A percentile compares a stretch with the other conserved stretches of the same genome.
Conservation (phyloP, 1,139 yeast species). For the Candida sojae region DNA sequence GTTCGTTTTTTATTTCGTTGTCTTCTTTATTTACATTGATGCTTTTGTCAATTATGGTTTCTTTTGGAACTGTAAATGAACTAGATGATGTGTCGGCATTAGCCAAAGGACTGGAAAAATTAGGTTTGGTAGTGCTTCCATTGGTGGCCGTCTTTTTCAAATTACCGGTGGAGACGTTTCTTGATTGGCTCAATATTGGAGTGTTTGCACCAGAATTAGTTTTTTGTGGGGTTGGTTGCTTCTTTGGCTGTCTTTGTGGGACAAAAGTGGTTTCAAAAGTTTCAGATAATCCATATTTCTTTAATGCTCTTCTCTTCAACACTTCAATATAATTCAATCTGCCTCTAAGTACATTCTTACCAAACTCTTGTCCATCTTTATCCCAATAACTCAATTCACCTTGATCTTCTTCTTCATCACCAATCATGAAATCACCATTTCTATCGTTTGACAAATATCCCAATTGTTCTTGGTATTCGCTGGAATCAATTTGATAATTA, state of each 20-base stretch:
- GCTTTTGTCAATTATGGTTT: slow-evolving; percentile 42
- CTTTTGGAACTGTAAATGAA: slow-evolving; percentile 40
- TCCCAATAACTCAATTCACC: slow-evolving; percentile 44
- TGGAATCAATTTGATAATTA: slow-evolving; percentile 52
- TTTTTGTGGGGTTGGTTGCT: slow-evolving; percentile 4
- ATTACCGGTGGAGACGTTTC: slow-evolving; percentile 10
- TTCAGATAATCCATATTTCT: slow-evolving; percentile 41
- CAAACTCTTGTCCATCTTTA: slow-evolving; percentile 34
- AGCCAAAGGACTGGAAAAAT: slow-evolving; percentile 26
- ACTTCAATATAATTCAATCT: slow-evolving; percentile 52
- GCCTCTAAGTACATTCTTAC: slow-evolving; percentile 33
- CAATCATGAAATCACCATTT: slow-evolving; percentile 49
- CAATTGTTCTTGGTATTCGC: slow-evolving; percentile 30
- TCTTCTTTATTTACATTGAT: slow-evolving; percentile 4
- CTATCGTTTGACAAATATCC: slow-evolving; percentile 35
- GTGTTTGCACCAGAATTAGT: slow-evolving; percentile 7
- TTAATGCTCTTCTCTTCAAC: slow-evolving; percentile 51
- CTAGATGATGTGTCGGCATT: slow-evolving; percentile 28
- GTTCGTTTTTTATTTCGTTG: slow-evolving; percentile 8
- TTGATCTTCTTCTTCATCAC: slow-evolving; percentile 50
- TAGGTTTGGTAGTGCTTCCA: slow-evolving; percentile 9
- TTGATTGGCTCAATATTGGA: slow-evolving; percentile 12
- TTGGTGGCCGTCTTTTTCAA: slow-evolving; percentile 8
- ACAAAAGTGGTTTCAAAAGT: slow-evolving; percentile 43
- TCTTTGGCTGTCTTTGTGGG: slow-evolving; percentile 28